These are phyloP conservation scores for Diospyros lotus DNA, from an alignment of 148 eudicot genomes.

Conservation along the genomic window DNA sequence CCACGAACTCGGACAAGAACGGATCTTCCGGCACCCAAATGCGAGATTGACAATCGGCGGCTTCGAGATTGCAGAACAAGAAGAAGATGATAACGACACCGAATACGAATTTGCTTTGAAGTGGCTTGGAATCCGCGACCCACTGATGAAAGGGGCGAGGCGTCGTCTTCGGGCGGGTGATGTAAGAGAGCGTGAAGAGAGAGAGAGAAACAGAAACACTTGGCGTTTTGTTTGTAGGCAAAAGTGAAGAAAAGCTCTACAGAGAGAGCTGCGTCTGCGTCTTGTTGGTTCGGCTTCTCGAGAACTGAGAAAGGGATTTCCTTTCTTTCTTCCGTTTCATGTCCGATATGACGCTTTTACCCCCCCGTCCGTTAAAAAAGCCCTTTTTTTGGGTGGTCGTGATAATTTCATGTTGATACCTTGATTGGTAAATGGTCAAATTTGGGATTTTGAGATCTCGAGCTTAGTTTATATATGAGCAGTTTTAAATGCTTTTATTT, in stretches of 20 bases:
- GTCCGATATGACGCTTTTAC: not conserved
- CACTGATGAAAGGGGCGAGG: not conserved
- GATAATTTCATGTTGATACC: too few relatives aligned
- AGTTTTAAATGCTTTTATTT: too few relatives aligned
- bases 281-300: constrained; percentile 14
- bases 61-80: not conserved
- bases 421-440: too few relatives aligned
- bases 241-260: too few relatives aligned
- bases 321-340: not conserved
- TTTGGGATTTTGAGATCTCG: not conserved
- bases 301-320: constrained; percentile 12
- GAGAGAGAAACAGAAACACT: not conserved
- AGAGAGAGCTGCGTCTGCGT: too few relatives aligned
- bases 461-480: too few relatives aligned
- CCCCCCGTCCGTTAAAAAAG: constrained; percentile 2
- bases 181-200: constrained; percentile 6
- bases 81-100: not conserved
- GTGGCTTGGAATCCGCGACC: not conserved
- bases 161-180: not conserved
- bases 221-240: too few relatives aligned
- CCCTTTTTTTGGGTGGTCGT: not conserved
- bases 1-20: not conserved
- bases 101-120: too few relatives aligned
- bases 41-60: not conserved
- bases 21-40: constrained; percentile 3